Base-by-base conservation (phyloP, 140 eudicot genomes). In the Flaveria floridana region DNA sequence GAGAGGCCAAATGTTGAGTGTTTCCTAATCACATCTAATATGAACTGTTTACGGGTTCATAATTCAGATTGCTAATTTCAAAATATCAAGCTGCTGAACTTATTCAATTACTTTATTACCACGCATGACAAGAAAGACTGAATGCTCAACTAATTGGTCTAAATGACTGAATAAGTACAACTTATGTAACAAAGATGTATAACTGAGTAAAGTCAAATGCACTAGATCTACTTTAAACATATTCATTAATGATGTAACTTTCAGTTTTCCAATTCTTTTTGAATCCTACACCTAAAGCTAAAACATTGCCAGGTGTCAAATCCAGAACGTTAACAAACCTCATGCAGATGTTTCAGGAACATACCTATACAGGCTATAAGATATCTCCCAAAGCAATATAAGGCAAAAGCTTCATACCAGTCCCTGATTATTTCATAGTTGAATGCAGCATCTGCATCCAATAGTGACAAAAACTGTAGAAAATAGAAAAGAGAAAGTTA, bases 391-490 rank as follows among this genome's bases (percentile, higher is more conserved):
- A 93, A 93, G 97, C 97, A 93, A 81, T 90, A 93, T 66, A 93
- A 79, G 15, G 98, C 98, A 82, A 93, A 89, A 64, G 98, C 98
- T 85, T 92, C 98, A 76, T 92, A 92, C 79, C 98, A 92, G 71
- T 92, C 98, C 81, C 97, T 83, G 79, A 93, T 77, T 70, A 90
- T 85, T 85, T 88, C 98, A 67, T 81, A 90, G 86, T 90, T 86
- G 75, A 93, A 93, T 42, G 97, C 97, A 68, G 88, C 91, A 73
- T 88, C 82, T 73, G 93, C 82, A 84, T 93, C 78, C 86, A 88
- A 72, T 58, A 93, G 76, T 48, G 98, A 93, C 72, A 89, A 74
- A 81, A 86, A 90, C 98, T 88, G 96, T 72, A 77, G n/a, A 51
- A 78, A 48, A 63, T 41, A 47, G 72, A 78, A 70, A 57, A 57